These are phyloP conservation scores for Boletus pseudo-olivaceus DNA, from an alignment of 768 basidiomycete species.

Conservation along the genomic window DNA sequence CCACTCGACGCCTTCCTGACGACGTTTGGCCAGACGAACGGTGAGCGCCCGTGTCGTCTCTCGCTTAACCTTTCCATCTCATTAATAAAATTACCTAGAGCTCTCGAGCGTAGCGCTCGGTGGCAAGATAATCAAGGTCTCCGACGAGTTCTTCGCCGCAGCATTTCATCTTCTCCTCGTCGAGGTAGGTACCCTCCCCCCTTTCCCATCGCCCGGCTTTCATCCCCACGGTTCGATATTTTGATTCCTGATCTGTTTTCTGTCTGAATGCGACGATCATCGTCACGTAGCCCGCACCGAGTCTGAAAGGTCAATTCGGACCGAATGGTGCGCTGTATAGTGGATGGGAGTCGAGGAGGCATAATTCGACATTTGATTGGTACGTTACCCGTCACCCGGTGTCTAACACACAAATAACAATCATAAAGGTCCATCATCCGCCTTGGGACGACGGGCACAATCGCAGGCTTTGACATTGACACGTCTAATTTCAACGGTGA, in stretches of 20 bases:
- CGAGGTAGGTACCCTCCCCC: constrained; percentile 46
- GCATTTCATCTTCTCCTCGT: constrained; percentile 80
- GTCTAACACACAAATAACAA: neutral
- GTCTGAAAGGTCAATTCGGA: constrained; percentile 94
- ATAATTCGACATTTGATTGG: constrained; percentile 91
- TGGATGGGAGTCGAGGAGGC: constrained; percentile 92
- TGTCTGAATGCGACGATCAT: neutral
- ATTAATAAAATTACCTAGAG: constrained; percentile 44
- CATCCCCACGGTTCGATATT: neutral
- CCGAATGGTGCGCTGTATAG: constrained; percentile 92
- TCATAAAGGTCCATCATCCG: constrained; percentile 78
- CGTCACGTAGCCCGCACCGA: constrained; percentile 66
- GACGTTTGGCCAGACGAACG: constrained; percentile 48
- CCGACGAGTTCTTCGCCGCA: constrained; percentile 96
- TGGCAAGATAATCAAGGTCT: constrained; percentile 67
- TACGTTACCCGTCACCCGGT: constrained; percentile 29
- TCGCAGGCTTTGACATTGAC: constrained; percentile 89
- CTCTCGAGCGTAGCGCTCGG: constrained; percentile 85
- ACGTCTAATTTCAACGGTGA: constrained; percentile 91
- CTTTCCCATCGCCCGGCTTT: neutral
- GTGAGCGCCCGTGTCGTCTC: constrained; percentile 30
- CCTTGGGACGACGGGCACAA: constrained; percentile 70
- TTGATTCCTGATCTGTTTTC: neutral
- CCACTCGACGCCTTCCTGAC: constrained; percentile 45
- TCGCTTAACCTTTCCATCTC: neutral